Evolutionary conservation across 2,329 filamentous ascomycete species (phyloP).

Genomic region (Curvularia sp.): DNA sequence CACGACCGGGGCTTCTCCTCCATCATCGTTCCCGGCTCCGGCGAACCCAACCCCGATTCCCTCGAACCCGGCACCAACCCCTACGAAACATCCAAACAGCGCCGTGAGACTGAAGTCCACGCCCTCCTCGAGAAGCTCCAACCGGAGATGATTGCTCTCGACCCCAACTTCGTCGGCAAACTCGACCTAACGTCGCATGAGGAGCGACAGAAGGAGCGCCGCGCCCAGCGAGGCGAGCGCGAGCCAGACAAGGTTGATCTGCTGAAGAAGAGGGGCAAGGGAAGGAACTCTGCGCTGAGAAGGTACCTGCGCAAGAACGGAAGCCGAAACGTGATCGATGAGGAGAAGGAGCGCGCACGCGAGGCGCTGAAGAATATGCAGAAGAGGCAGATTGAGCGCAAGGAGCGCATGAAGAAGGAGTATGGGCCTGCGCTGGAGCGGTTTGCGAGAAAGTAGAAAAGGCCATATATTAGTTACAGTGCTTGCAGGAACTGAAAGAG

Average conservation of each 20-base stretch:
- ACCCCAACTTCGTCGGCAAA: conserved; percentile 90
- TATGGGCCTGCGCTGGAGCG: conserved; percentile 85
- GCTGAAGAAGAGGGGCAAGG: conserved; percentile 78
- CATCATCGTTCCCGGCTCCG: conserved; percentile 90
- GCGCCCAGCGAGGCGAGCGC: conserved; percentile 73
- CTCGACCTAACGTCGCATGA: conserved; percentile 82
- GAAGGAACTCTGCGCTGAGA: conserved; percentile 86
- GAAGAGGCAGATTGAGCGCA: conserved; percentile 36
- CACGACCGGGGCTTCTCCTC: conserved; percentile 89
- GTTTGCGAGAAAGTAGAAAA: conserved; percentile 71
- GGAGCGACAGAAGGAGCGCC: conserved; percentile 74
- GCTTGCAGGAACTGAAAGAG: neutral
- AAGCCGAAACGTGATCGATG: conserved; percentile 92
- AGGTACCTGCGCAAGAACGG: conserved; percentile 92
- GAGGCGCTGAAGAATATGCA: conserved; percentile 69
- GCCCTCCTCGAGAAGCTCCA: conserved; percentile 90
- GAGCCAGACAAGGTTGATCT: conserved; percentile 65
- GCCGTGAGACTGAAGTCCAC: conserved; percentile 91
- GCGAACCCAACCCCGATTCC: conserved; percentile 95
- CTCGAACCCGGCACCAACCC: conserved; percentile 81
- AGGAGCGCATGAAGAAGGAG: conserved; percentile 66
- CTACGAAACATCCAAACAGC: conserved; percentile 90
- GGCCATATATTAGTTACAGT: too few species aligned
- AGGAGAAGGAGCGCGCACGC: conserved; percentile 86
- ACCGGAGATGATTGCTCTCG: conserved; percentile 94